These are phyloP conservation scores for Pythium dissotocum DNA, from an alignment of 352 stramenopile genomes.

Conservation along the genomic window DNA sequence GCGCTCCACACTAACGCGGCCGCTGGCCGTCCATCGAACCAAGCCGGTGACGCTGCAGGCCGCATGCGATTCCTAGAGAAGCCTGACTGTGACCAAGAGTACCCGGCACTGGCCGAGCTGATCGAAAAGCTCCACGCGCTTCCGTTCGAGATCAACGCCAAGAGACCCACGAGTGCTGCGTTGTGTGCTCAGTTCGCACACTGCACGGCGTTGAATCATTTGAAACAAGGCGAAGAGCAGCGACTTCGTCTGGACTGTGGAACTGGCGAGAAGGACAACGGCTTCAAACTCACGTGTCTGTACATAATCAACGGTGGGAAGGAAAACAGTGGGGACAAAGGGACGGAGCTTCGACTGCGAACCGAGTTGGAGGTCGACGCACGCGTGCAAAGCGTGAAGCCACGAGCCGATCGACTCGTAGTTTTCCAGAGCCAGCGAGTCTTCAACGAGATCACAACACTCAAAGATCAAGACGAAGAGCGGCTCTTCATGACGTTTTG, in stretches of 20 bases:
- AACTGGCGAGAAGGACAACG: constrained; percentile 67
- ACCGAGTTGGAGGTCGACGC: constrained; percentile 34
- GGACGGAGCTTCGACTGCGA: constrained; percentile 33
- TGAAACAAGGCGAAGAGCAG: constrained; percentile 47
- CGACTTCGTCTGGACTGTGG: constrained; percentile 69
- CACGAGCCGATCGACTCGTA: constrained; percentile 55
- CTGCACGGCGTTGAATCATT: constrained; percentile 53
- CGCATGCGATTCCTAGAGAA: constrained; percentile 67
- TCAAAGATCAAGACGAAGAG: constrained; percentile 31
- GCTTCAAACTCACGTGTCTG: constrained; percentile 74
- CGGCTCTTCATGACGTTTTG: constrained; percentile 80
- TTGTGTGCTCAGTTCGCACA: constrained; percentile 75
- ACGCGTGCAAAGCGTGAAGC: constrained; percentile 34
- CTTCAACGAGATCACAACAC: constrained; percentile 61
- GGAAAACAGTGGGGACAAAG: neutral
- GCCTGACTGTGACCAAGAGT: constrained; percentile 53
- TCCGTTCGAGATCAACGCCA: constrained; percentile 83
- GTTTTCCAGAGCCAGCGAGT: constrained; percentile 71
- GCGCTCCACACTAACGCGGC: neutral
- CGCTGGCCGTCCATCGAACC: neutral
- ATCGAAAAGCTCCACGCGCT: constrained; percentile 75
- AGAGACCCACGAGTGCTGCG: constrained; percentile 37
- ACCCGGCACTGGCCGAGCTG: constrained; percentile 71
- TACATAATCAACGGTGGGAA: constrained; percentile 50
- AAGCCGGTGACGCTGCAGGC: constrained; percentile 16